A percentile compares a stretch with the other conserved stretches of the same genome.
Evolutionary conservation across 768 basidiomycete species (phyloP).

Genomic region (Russula sp.): DNA sequence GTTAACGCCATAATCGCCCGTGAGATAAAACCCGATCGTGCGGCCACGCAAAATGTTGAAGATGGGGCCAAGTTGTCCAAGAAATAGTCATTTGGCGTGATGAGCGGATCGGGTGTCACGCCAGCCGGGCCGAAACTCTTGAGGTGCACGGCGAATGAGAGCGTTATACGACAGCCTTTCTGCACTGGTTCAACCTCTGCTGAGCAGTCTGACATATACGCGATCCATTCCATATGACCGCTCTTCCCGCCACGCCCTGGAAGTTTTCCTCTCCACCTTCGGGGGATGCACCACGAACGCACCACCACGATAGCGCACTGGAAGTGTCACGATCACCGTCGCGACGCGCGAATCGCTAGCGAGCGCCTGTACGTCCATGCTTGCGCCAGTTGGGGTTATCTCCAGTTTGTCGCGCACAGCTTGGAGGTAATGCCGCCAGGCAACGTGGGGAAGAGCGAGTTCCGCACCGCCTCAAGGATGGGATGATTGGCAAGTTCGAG

Average conservation of each 20-base stretch:
- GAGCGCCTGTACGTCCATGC: conserved; percentile 54
- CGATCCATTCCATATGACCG: conserved; percentile 75
- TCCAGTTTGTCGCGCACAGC: conserved; percentile 68
- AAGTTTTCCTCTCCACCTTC: conserved; percentile 62
- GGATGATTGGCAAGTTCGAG: conserved; percentile 81
- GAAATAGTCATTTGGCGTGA: conserved; percentile 70
- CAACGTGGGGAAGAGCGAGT: conserved; percentile 66
- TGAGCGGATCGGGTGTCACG: conserved; percentile 56
- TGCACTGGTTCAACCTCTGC: conserved; percentile 70
- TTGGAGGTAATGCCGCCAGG: conserved; percentile 69
- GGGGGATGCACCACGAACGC: conserved; percentile 54
- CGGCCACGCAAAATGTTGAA: conserved; percentile 69
- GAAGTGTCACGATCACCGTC: conserved; percentile 70
- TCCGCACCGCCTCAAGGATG: conserved; percentile 72
- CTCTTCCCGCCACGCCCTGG: conserved; percentile 58
- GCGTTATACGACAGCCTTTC: conserved; percentile 63
- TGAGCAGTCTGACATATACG: conserved; percentile 70
- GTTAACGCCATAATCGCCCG: conserved; percentile 64
- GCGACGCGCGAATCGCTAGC: conserved; percentile 68
- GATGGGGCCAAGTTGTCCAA: conserved; percentile 70
- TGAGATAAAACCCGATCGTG: conserved; percentile 69
- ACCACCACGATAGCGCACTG: conserved; percentile 72
- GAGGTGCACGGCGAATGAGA: conserved; percentile 70
- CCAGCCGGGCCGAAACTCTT: conserved; percentile 59
- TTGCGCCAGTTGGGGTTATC: conserved; percentile 58